phyloP scores from a whole-genome alignment of 768 basidiomycete species.

The Tricholoma sp. region DNA sequence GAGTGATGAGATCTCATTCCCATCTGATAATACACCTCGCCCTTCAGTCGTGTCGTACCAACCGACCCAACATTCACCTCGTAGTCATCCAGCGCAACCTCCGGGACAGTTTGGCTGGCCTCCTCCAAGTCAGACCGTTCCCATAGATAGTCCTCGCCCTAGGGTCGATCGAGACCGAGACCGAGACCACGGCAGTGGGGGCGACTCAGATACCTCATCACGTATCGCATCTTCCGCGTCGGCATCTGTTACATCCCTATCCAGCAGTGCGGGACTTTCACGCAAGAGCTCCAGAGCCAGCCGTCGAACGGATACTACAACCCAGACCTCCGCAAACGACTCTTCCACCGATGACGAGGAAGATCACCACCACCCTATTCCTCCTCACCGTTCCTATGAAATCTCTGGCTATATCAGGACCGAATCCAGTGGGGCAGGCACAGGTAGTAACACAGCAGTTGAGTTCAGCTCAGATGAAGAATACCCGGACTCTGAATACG shows the following conservation, averaged over 20 bases:
- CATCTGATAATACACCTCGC: constrained; percentile 44
- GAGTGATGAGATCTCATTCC: constrained; percentile 29
- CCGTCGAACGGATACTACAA: constrained; percentile 26
- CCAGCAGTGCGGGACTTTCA: constrained; percentile 28
- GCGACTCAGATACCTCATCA: constrained; percentile 37
- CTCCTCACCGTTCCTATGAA: constrained; percentile 14
- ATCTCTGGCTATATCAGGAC: constrained; percentile 11
- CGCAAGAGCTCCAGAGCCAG: constrained; percentile 23
- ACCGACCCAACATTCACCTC: constrained; percentile 14
- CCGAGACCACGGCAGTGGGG: constrained; percentile 8
- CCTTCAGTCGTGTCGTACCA: constrained; percentile 38
- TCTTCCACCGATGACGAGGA: constrained; percentile 30
- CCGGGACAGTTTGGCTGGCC: constrained; percentile 10
- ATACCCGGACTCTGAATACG: constrained; percentile 32
- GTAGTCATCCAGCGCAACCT: constrained; percentile 29
- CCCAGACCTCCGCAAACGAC: constrained; percentile 30
- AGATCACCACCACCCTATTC: constrained; percentile 28
- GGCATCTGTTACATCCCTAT: constrained; percentile 39
- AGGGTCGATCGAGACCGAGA: constrained; percentile 6
- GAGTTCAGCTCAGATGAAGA: constrained; percentile 48
- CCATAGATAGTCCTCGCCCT: neutral
- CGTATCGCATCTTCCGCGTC: constrained; percentile 42
- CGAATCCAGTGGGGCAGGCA: constrained; percentile 21
- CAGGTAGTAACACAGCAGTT: constrained; percentile 22
- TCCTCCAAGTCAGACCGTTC: constrained; percentile 4